Percentiles rank a stretch among this genome's conserved stretches.
phyloP scores from a whole-genome alignment of 768 basidiomycete genomes.

The Multifurca ochricompacta region DNA sequence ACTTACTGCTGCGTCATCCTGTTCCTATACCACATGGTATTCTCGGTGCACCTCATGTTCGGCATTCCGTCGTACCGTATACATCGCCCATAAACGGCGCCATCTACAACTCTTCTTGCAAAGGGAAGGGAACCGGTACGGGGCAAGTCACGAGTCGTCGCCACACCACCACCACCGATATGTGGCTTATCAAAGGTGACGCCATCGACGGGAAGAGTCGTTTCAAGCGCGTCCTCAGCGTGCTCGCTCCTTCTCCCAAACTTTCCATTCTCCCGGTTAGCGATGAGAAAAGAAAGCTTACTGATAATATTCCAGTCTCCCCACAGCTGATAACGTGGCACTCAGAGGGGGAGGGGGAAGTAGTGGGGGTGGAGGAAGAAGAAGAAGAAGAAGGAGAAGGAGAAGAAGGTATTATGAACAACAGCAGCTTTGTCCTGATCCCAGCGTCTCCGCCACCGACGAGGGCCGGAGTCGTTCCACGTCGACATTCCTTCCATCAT shows the following conservation, averaged over 20 bases:
- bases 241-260: slow-evolving; percentile 56
- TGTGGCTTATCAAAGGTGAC: slow-evolving; percentile 68
- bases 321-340: background rate
- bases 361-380: too few species aligned
- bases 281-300: slow-evolving; percentile 30
- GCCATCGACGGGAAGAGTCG: slow-evolving; percentile 60
- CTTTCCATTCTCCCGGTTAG: slow-evolving; percentile 54
- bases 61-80: slow-evolving; percentile 37
- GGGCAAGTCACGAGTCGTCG: slow-evolving; percentile 65
- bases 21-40: slow-evolving; percentile 61
- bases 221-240: slow-evolving; percentile 51
- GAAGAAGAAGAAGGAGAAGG: too few species aligned
- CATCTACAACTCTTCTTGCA: slow-evolving; percentile 40
- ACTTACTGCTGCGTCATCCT: slow-evolving; percentile 50
- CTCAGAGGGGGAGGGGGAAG: background rate
- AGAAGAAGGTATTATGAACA: too few species aligned
- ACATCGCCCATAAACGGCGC: slow-evolving; percentile 38
- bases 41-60: slow-evolving; percentile 44
- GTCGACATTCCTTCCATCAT: background rate
- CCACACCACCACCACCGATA: slow-evolving; percentile 66
- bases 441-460: background rate
- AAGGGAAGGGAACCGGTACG: slow-evolving; percentile 53
- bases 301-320: background rate
- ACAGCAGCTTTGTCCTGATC: too few species aligned
- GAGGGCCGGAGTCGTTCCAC: background rate